These are phyloP conservation scores for Melaleuca alternifolia DNA, from an alignment of 345 rosid genomes.

Conservation along the genomic window DNA sequence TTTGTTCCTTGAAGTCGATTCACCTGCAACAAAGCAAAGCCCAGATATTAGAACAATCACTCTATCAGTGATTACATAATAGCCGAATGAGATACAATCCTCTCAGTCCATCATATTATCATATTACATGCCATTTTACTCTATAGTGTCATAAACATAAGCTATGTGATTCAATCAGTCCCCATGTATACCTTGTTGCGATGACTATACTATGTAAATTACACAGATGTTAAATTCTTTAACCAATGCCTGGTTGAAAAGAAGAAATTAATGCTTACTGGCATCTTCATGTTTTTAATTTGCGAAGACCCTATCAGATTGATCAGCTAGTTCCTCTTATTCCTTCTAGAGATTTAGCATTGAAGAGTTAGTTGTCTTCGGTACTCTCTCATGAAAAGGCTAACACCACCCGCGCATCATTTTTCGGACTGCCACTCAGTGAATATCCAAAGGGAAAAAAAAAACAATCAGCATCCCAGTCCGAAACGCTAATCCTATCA, in stretches of 20 bases:
- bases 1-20: not conserved
- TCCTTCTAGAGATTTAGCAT: not conserved
- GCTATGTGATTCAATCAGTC: not conserved
- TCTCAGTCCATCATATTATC: not conserved
- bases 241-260: not conserved
- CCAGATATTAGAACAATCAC: not conserved
- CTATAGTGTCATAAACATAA: not conserved
- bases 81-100: not conserved
- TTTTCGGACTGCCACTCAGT: not conserved
- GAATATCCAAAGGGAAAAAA: not conserved
- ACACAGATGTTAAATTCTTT: not conserved
- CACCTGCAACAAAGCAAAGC: conserved; percentile 7
- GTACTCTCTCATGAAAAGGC: not conserved
- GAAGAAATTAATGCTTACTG: not conserved
- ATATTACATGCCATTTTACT: not conserved
- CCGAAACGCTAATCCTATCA: not conserved
- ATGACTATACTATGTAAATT: not conserved
- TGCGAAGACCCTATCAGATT: not conserved
- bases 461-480: not conserved
- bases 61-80: not conserved
- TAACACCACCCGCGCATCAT: not conserved
- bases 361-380: not conserved
- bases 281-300: not conserved
- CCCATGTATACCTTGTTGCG: not conserved
- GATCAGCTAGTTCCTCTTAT: not conserved